Percentiles rank a stretch among this genome's conserved stretches.
Conservation (phyloP, 371 early-diverging fungal species). For the Dentiscutata heterogama region DNA sequence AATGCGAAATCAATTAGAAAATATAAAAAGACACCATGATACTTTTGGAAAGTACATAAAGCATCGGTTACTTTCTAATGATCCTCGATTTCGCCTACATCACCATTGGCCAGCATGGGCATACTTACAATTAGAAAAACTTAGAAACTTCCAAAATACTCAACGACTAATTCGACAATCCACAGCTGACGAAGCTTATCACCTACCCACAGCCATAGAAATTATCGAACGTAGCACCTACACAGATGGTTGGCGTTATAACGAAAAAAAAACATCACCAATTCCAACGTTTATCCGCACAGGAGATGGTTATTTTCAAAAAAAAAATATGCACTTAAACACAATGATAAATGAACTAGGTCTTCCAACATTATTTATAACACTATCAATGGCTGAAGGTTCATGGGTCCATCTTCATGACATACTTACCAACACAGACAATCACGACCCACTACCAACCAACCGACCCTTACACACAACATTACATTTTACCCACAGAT, state of each 20-base stretch:
- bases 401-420: neutral
- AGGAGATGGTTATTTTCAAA: constrained; percentile 32
- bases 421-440: neutral
- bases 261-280: neutral
- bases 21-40: neutral
- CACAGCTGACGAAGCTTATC: neutral
- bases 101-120: neutral
- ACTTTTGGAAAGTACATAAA: constrained; percentile 15
- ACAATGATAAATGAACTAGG: neutral
- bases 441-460: neutral
- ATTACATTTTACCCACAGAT: neutral
- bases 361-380: neutral
- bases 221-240: neutral
- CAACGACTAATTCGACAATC: neutral
- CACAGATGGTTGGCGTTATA: neutral
- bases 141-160: constrained; percentile 20
- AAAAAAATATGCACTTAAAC: constrained; percentile 18
- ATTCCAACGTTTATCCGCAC: constrained; percentile 25
- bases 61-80: neutral
- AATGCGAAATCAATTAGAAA: neutral
- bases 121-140: constrained; percentile 27
- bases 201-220: neutral
- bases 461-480: constrained; percentile 3
- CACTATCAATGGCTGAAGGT: constrained; percentile 26
- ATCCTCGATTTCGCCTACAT: constrained; percentile 3